Base-by-base conservation (phyloP, 257 asterid species). In the Dorcoceras hygrometricum region DNA sequence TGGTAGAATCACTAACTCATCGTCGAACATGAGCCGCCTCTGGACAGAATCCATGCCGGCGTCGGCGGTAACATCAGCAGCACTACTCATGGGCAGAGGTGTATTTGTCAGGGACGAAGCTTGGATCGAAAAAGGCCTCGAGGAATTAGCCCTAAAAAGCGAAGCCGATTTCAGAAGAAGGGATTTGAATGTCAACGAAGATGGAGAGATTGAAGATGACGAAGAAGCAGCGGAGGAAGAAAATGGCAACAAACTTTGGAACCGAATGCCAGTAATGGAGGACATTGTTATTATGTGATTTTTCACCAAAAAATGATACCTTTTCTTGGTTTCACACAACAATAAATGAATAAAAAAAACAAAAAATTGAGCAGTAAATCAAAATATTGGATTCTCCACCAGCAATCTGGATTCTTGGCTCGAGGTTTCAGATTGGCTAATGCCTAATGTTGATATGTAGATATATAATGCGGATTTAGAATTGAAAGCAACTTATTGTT, bases 1-100 rank as follows among this genome's bases (percentile, higher is more conserved):
- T 24, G 23, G 8, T 39, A 0, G n/a, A 62, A 34, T 65, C 23
- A 82, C 89, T 51, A 6, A 88, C 98, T 91, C 96, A 84, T 91
- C 98, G 27, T 91, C 98, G 73, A 91, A 91, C 98, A 91, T 91
- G 80, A 91, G 98, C 59, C 96, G 89, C 66, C 92, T 77, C 81
- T 89, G 98, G 58, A 91, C 98, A 68, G 95, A 96, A 58, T 91
- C 98, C 98, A 91, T 89, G 71, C 75, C 70, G 65, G 92, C 79
- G 82, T 90, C 97, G 46, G 78, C 81, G 31, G 82, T 61, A 75
- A 76, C 69, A 53, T 78, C 89, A 75, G 77, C 69, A 53, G 77
- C 89, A 69, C 77, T 92, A 69, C 77, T 92, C 91, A 83, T 85
- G 66, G 78, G 63, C 11, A 84, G 50, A 50, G 83, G 60, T 26